A percentile compares a stretch with the other conserved stretches of the same genome.
phyloP scores from a whole-genome alignment of 176 grass and related monocot genomes.

The Zoysia pacifica region DNA sequence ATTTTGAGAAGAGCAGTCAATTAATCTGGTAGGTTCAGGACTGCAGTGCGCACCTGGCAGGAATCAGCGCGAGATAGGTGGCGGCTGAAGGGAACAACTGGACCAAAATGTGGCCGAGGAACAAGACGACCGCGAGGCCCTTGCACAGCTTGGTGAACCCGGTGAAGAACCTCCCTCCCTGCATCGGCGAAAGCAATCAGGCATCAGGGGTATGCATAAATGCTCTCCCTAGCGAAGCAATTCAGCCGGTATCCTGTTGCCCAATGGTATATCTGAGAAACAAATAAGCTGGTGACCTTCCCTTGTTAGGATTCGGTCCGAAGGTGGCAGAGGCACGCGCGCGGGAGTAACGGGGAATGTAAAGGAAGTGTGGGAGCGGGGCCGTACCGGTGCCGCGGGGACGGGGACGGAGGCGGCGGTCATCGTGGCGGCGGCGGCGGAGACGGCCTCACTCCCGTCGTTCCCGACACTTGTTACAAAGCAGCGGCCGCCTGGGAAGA shows the following conservation, averaged over 20 bases:
- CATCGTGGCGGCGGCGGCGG: constrained; percentile 14
- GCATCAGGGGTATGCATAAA: not conserved
- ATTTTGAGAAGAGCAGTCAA: not conserved
- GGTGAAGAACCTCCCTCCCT: constrained; percentile 64
- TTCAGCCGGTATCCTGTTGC: not conserved
- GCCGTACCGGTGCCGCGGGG: constrained; percentile 22
- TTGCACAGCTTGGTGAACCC: constrained; percentile 87
- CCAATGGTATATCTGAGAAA: not conserved
- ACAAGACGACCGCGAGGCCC: constrained; percentile 65
- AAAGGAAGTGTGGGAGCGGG: not conserved
- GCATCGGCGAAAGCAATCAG: constrained; percentile 24
- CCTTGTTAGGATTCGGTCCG: not conserved
- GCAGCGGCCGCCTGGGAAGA: not conserved
- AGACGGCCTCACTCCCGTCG: not conserved
- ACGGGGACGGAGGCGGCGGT: not conserved
- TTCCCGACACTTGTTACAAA: not conserved
- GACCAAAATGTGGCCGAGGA: constrained; percentile 60
- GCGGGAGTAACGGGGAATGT: too few relatives aligned
- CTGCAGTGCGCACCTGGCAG: constrained; percentile 59
- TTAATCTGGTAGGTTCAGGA: not conserved
- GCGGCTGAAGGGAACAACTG: constrained; percentile 68
- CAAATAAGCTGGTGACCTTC: not conserved
- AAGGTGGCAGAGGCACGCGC: not conserved
- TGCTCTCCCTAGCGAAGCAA: not conserved
- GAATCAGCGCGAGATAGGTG: constrained; percentile 72